Percentiles rank a stretch among this genome's conserved stretches.
Conservation (phyloP, 208 protist genomes). For the Trypanosoma rangeli region DNA sequence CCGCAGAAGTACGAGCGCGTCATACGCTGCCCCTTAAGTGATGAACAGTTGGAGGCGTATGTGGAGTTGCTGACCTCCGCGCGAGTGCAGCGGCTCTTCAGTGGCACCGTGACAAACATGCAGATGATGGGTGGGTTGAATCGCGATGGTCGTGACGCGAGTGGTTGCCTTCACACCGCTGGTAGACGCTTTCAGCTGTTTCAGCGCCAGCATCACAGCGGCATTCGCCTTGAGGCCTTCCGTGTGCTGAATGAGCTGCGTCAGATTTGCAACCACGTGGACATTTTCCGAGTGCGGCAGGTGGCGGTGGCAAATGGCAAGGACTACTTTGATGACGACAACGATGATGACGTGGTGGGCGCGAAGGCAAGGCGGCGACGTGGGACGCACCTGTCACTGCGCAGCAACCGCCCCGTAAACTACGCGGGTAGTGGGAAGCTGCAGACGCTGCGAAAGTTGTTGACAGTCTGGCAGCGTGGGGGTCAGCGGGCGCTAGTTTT, state of each 20-base stretch:
- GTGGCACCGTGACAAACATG: slow-evolving; percentile 31
- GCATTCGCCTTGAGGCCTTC: slow-evolving; percentile 60
- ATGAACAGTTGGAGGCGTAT: slow-evolving; percentile 93
- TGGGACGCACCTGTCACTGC: slow-evolving; percentile 35
- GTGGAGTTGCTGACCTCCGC: slow-evolving; percentile 77
- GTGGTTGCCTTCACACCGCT: slow-evolving; percentile 59
- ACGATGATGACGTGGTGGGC: slow-evolving; percentile 14
- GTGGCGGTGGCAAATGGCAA: slow-evolving; percentile 35
- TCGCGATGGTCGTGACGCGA: slow-evolving; percentile 56
- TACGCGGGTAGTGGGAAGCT: slow-evolving; percentile 92
- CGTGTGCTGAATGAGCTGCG: slow-evolving; percentile 68
- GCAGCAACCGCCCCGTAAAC: slow-evolving; percentile 69
- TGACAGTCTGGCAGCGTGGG: slow-evolving; percentile 91
- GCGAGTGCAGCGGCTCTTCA: slow-evolving; percentile 62
- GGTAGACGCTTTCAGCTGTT: slow-evolving; percentile 55
- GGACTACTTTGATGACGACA: slow-evolving; percentile 12
- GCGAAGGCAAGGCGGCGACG: not conserved
- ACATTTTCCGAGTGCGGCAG: slow-evolving; percentile 59
- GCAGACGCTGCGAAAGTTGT: slow-evolving; percentile 86
- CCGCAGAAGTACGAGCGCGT: slow-evolving; percentile 97
- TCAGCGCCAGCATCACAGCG: slow-evolving; percentile 25
- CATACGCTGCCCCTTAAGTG: slow-evolving; percentile 95
- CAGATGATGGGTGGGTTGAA: slow-evolving; percentile 42
- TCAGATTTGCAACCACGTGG: slow-evolving; percentile 83
- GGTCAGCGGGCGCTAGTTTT: slow-evolving; percentile 97